Base-by-base conservation (phyloP, 305 asterid species). In the Vinca major region DNA sequence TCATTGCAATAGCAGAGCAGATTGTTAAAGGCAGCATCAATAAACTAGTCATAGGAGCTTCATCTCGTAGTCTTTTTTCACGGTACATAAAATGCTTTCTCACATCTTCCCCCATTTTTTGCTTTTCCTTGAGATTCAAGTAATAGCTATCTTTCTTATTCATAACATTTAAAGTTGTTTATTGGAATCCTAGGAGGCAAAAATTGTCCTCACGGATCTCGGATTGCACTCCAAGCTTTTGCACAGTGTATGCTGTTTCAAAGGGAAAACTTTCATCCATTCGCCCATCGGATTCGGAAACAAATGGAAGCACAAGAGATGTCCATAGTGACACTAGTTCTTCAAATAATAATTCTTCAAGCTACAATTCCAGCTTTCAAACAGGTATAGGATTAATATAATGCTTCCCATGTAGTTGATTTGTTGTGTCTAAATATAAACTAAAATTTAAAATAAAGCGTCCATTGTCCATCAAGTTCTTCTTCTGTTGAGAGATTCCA, bases 11-110 rank as follows among this genome's bases (percentile, higher is more conserved):
- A 71, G 73, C 87, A 9, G 66, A 47, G 71, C 82, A 82, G 74
- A 66, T 90, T 71, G 68, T 20, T 26, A 82, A 79, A 61, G 61
- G 73, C 70, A 71, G 74, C 54, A 86, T 83, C 63, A 61, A 21
- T 66, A 88, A 83, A 72, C 95, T 92, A 70, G 96, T 90, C 67
- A 83, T 92, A 57, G 98, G 97, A 61, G 63, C 86, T 79, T 92
- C 98, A 36, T 88, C 93, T 69, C 86, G 89, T 44, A 72, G 84
- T 69, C 62, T 88, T 56, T 88, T 92, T 75, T 83, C 91, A 14
- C 84, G 97, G 98, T 89, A 79, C 54, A 14, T 54, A 20, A 8
- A 6, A 63, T 47, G 8, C 54, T n/a, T 13, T 41, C 49, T 65
- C 4, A 37, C 2, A 19, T 44, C 49, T 17, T 41, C 13, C 41